Evolutionary conservation across 495 filamentous ascomycete species (phyloP), one percentile per base, ranked within the genome.

Genomic region (Letharia columbiana): DNA sequence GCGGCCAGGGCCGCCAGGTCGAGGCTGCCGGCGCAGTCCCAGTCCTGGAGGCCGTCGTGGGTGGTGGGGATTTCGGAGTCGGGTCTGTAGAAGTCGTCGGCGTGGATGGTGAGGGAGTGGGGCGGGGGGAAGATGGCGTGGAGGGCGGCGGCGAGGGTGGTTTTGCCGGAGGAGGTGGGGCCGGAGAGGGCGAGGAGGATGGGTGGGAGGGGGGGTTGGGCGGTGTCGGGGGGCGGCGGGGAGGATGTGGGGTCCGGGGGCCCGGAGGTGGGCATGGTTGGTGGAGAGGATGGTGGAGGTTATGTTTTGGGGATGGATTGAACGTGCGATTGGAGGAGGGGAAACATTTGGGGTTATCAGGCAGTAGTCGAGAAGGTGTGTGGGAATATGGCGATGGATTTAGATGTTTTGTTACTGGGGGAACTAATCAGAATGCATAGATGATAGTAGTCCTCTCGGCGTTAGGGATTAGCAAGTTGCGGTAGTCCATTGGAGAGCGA

Each of bases 81-180:
- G 2, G 89, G 73, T 47, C 82, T 83, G 75, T 91, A 98, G 74
- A 96, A 98, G 75, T 98, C 93, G 77, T 98, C 93, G 74, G 94
- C 85, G 73, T 96, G 92, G 50, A 97, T 80, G 67, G 65, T 62
- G 10, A 57, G 15, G 20, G 20, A 28, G 31, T 15, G 37, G 61
- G 17, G 72, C 64, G 73, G 65, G 12, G 84, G 82, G 67, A 95
- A 91, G 66, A 92, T 84, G 58, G 83, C 81, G 61, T 87, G 86
- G 12, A 96, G 79, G 13, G 92, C 81, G 5, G 90, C 81, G 50
- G 89, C 85, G 18, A 92, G 79, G 56, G 90, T 92, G 18, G 89
- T 92, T 77, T 93, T 93, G 41, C 91, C 90, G 72, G 84, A 87
- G 23, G 84, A 89, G 23, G 90, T 91, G 62, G 85, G 85, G 45